Base-by-base conservation (phyloP, 805 yeast species). In the Candida pseudoglaebosa region DNA sequence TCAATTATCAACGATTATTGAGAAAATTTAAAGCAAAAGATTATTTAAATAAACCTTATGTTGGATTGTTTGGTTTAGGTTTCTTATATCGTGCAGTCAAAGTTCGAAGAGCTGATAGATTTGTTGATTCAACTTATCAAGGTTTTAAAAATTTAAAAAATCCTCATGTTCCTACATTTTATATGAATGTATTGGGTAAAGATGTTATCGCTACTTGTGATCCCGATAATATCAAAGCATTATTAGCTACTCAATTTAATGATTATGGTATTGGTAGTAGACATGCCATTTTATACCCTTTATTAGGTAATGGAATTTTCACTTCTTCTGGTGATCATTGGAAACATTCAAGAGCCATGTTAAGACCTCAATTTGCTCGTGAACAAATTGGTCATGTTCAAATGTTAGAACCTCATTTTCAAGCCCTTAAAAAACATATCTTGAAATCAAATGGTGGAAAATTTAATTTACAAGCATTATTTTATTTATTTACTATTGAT, bases 291-390 rank as follows among this genome's bases (percentile, higher is more conserved):
- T 58, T 62, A 41, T 41, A 46, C 28, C 65, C 66, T 18, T 46
- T 62, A n/a, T 46, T 64, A 30, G 70, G 69, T 1, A 62, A 60
- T 41, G 68, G 69, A 8, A 60, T 64, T 17, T 64, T 64, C 48
- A 62, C 69, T 18, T 57, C 60, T 22, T 67, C 62, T 37, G 59
- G 62, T 12, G 56, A 44, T 7, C 61, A 62, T n/a, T 63, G 70
- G 70, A 63, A 56, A 42, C 57, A 56, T 32, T 56, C 65, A 4
- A 46, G 67, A 36, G 61, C 63, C 13, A 54, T 61, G 45, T 56
- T 64, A 46, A 52, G 70, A 43, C 70, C 70, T 6, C 67, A 61
- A 34, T 64, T 63, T 43, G 54, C 67, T 14, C 51, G 65, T 36
- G 67, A 62, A 34, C 65, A 61, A 38, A 54, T 64, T 31, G 57